Evolutionary conservation across 2,329 filamentous ascomycete species (phyloP), one percentile per base, ranked within the genome.

Genomic region (Zymoseptoria ardabiliae): DNA sequence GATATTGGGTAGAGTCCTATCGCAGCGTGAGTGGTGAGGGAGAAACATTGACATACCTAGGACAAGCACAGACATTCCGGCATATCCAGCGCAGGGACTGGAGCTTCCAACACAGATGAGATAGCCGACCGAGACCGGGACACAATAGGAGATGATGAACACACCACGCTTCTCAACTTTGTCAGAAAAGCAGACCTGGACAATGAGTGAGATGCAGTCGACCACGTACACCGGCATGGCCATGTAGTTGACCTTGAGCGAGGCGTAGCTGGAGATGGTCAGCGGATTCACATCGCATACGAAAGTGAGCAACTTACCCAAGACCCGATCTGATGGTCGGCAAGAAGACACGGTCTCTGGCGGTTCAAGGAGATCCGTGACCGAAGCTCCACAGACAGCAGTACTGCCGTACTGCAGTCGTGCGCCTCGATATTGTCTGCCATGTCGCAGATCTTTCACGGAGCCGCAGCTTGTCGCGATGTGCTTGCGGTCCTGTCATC

Each of bases 141-240:
- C 48, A 6, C 68, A 65, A 10, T 66, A 68, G 20, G 60, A 58
- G 23, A 74, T 59, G 30, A 72, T 60, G 58, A 73, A 71, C 8
- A 69, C 54, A 10, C 66, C 72, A 5, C 74, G 70, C 50, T 66
- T 66, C 25, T 67, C 64, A 17, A 71, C 50, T 11, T 65, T 69
- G 61, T 76, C 74, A 1, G 74, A 75, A 22, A 64, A 57, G 55
- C 60, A 72, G 11, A 65, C 65, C 4, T 65, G 57, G 22, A 65
- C 54, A 5, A 63, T 63, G 11, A 57, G 21, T 8, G 9, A 73
- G 66, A 73, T 64, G 7, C 66, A 65, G 10, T 65, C 73, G 13
- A 72, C 30, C 17, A 71, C 51, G 51, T 74, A 75, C 0, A 74
- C 70, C 2, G 73, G 74, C 30, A 75, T 73, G 30, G 72, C 74